These are phyloP conservation scores for Pseudogymnoascus sp. DNA, from an alignment of 2,329 filamentous ascomycete species.

Conservation along the genomic window DNA sequence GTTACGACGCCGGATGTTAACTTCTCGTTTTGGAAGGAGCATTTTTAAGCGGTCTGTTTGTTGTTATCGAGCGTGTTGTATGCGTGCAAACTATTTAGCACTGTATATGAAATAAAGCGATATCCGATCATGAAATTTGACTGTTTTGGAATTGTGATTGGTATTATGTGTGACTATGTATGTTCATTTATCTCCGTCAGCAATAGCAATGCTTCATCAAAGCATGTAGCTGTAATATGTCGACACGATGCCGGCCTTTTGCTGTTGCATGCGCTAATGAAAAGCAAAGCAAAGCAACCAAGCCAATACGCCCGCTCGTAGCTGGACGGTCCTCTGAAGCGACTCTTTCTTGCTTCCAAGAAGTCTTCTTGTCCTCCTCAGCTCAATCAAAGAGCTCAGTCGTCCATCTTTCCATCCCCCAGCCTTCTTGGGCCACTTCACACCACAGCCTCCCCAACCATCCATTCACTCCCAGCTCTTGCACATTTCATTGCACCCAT, in stretches of 20 bases:
- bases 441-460: neutral
- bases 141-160: neutral
- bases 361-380: neutral
- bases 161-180: neutral
- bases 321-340: neutral
- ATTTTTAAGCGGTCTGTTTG: slow-evolving; percentile 46
- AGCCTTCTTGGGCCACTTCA: neutral
- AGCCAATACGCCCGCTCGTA: neutral
- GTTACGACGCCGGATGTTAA: slow-evolving; percentile 70
- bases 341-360: neutral
- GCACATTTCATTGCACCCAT: neutral
- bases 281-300: neutral
- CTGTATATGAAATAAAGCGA: neutral
- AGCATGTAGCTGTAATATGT: neutral
- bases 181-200: neutral
- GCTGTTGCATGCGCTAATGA: neutral
- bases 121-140: neutral
- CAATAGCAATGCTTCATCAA: neutral
- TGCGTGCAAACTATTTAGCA: neutral
- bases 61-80: neutral
- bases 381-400: neutral
- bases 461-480: neutral
- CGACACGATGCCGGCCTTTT: neutral
- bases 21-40: slow-evolving; percentile 99
- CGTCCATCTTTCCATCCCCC: neutral